phyloP scores from a whole-genome alignment of 2,329 filamentous ascomycete species.

The Fusarium sublunatum region DNA sequence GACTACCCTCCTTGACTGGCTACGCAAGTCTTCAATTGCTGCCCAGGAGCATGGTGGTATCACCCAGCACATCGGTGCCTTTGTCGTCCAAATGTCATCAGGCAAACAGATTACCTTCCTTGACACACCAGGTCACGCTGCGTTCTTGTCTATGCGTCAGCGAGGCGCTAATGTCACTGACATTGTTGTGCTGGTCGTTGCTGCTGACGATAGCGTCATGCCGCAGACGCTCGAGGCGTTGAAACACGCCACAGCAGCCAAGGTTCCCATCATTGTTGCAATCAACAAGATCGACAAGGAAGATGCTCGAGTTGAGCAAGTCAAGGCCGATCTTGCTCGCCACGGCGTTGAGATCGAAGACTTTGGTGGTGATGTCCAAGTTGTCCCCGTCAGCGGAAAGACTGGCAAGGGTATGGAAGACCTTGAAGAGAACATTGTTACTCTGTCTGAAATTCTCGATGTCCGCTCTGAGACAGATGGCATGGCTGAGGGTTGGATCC shows the following conservation, averaged over 20 bases:
- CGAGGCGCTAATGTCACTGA: conserved; percentile 96
- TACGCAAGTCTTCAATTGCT: conserved; percentile 92
- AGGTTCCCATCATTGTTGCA: conserved; percentile 95
- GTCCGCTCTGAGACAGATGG: conserved; percentile 83
- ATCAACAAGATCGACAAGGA: conserved; percentile 98
- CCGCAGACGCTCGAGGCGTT: conserved; percentile 96
- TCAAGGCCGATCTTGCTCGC: conserved; percentile 86
- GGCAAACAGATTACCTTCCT: conserved; percentile 96
- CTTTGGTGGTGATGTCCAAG: conserved; percentile 92
- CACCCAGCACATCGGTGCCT: conserved; percentile 98
- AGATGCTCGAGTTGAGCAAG: conserved; percentile 80
- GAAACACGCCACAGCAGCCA: conserved; percentile 87
- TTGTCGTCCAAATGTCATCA: conserved; percentile 86
- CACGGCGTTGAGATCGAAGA: conserved; percentile 94
- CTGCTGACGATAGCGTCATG: conserved; percentile 96
- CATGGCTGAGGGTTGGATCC: conserved; percentile 89
- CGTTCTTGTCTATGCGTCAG: conserved; percentile 95
- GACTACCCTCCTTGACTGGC: conserved; percentile 92
- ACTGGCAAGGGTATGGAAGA: conserved; percentile 92
- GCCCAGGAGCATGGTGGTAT: conserved; percentile 95
- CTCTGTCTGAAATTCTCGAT: conserved; percentile 89
- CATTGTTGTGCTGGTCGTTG: conserved; percentile 94
- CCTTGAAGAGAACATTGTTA: conserved; percentile 89
- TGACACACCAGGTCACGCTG: conserved; percentile 95
- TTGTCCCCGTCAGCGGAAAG: conserved; percentile 90